Base-by-base conservation (phyloP, 23 red algal genomes). In the Agarophyton chilense region DNA sequence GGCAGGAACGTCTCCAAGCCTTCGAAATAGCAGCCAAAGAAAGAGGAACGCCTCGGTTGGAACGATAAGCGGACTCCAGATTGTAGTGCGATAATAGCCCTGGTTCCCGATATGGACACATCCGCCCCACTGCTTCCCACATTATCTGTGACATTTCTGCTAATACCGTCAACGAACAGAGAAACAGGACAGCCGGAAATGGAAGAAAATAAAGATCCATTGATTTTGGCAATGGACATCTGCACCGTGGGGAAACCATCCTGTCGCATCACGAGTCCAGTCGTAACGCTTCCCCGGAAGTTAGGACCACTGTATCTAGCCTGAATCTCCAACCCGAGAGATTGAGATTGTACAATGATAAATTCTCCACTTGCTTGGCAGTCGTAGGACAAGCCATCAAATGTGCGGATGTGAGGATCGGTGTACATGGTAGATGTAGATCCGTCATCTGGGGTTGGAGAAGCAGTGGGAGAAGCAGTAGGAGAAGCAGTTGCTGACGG, bases 341-440 rank as follows among this genome's bases (percentile, higher is more conserved):
- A 50, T 19, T 33, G 26, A 35, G 64, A 55, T 19, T 34, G 24
- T 3, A 57, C 63, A 35, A 88, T 16, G 36, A 74, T 76, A 60
- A 88, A 88, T 51, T 75, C 83, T 29, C 83, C 83, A 60, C 63
- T 74, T 1, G 83, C 83, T 40, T 88, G 83, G 25, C 83, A 88
- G 43, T 75, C 83, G 26, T 49, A 88, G 3, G 65, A 73, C 13
- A 88, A 25, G 2, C 68, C 65, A 88, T 88, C 83, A 41, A 88
- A 88, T 7, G 83, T 88, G 10, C 83, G 46, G 11, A 88, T 7
- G 2, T 88, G 83, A 52, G 83, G 83, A 45, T 88, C 83, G 4
- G 83, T 88, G 34, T 55, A 88, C 29, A 88, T 61, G 29, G 10
- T 72, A 32, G 61, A 46, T 26, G 62, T 86, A 38, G 22, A 13